Evolutionary conservation across 2,329 filamentous ascomycete genomes (phyloP), one percentile per base, ranked within the genome.

Genomic region (Lachnellula suecica): DNA sequence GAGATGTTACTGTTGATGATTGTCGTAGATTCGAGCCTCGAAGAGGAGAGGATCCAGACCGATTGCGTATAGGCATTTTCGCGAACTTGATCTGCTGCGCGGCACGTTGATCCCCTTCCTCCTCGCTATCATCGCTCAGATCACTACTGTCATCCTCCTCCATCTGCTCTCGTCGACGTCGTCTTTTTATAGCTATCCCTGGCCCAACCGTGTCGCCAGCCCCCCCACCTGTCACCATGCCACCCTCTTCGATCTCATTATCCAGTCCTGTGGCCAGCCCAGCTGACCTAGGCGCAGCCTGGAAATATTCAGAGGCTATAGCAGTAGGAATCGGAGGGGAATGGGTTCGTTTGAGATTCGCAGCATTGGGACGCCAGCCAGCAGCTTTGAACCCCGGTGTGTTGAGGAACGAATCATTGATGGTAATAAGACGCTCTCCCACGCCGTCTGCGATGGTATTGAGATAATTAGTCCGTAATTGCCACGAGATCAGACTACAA

Each of bases 71-170:
- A 1, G 94, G 93, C 89, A 97, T 93, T 72, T 97, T 97, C 44
- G 88, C 85, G 71, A 99, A 99, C 66, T 93, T 92, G 68, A 97
- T 96, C 69, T 95, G 90, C 67, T 95, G 90, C 2, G 88, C 87
- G 41, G 89, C 87, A 49, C 88, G 71, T 56, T 84, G 79, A 51
- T 90, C 87, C 1, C 81, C 77, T 47, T 91, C 88, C 22, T 92
- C 88, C 46, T 94, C 89, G 62, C 88, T 93, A 61, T 93, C 88
- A 63, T 94, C 89, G 66, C 86, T 91, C 49, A 93, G 73, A 63
- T 93, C 89, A 65, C 88, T 92, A 70, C 89, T 94, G 65, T 93
- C 89, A 63, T 94, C 89, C 60, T 91, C 88, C 44, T 71, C 67
- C 74, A 90, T 82, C 68, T 89, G 86, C 69, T 92, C 87, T 55